Evolutionary conservation across 2,329 filamentous ascomycete species (phyloP).

Genomic region (Fusarium torreyae): DNA sequence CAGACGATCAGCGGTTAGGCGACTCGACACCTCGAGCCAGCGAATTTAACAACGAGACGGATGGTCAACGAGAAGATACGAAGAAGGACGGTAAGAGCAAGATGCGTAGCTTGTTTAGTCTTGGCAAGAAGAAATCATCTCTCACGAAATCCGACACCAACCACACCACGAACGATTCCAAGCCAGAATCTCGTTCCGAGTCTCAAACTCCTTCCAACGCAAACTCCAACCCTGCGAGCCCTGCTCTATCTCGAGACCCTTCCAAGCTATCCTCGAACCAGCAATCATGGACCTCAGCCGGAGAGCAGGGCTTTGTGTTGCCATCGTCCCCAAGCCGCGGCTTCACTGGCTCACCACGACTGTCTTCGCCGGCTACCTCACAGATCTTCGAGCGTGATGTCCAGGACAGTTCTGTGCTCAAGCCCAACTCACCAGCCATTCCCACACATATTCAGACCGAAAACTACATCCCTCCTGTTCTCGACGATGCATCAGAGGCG

Average conservation of each 20-base stretch:
- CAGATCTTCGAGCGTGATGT: constrained; percentile 96
- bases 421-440: constrained; percentile 85
- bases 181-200: constrained; percentile 35
- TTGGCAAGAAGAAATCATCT: constrained; percentile 71
- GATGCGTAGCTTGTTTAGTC: constrained; percentile 71
- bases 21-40: constrained; percentile 54
- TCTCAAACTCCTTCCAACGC: constrained; percentile 55
- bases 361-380: constrained; percentile 82
- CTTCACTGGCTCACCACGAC: constrained; percentile 78
- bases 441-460: constrained; percentile 95
- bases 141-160: constrained; percentile 35
- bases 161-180: constrained; percentile 29
- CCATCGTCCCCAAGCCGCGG: constrained; percentile 77
- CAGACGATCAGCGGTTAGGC: constrained; percentile 50
- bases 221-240: constrained; percentile 52
- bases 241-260: constrained; percentile 53
- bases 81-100: constrained; percentile 58
- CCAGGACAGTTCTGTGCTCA: constrained; percentile 79
- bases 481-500: constrained; percentile 91
- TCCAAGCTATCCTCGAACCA: constrained; percentile 58
- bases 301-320: constrained; percentile 61
- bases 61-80: constrained; percentile 27
- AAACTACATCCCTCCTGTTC: constrained; percentile 90
- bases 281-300: constrained; percentile 60
- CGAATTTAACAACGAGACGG: constrained; percentile 62